These are phyloP conservation scores for Durusdinium trenchii DNA, from an alignment of 73 alveolate species.

Conservation along the genomic window DNA sequence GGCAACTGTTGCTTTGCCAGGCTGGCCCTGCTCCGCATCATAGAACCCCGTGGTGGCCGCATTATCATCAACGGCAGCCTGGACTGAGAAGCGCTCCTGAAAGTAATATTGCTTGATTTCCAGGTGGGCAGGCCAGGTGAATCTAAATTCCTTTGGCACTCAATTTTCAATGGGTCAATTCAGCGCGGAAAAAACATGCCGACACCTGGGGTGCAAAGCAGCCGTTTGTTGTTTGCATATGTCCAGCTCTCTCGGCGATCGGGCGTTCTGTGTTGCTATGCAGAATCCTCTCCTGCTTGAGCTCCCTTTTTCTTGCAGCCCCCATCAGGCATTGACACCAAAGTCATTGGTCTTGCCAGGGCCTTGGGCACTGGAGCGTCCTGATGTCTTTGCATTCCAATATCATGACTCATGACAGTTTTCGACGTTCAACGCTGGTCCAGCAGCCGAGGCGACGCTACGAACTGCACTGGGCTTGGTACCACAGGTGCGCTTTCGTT, in stretches of 20 bases:
- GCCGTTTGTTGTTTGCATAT: too few species aligned
- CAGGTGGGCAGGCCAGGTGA: too few species aligned
- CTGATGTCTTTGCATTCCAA: too few species aligned
- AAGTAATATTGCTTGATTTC: too few species aligned
- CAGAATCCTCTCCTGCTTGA: background rate
- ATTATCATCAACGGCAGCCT: constrained; percentile 70
- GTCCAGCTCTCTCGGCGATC: too few species aligned
- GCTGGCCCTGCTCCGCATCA: constrained; percentile 86
- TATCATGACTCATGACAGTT: too few species aligned
- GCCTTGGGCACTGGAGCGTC: background rate
- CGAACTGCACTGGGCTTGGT: constrained; percentile 84
- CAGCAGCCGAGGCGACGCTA: constrained; percentile 18
- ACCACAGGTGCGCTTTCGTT: constrained; percentile 26
- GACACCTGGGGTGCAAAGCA: too few species aligned
- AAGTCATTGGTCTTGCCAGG: constrained; percentile 54
- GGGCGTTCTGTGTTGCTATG: too few species aligned
- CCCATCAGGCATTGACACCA: constrained; percentile 48
- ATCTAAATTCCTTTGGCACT: too few species aligned
- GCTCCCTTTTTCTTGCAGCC: background rate
- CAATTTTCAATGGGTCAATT: too few species aligned
- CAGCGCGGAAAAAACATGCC: too few species aligned
- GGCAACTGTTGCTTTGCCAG: background rate
- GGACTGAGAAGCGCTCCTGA: background rate
- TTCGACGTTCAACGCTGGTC: background rate
- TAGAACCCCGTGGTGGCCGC: constrained; percentile 86